Evolutionary conservation across 2,329 filamentous ascomycete species (phyloP), one percentile per base, ranked within the genome.

Genomic region (Acrodontium crateriforme): DNA sequence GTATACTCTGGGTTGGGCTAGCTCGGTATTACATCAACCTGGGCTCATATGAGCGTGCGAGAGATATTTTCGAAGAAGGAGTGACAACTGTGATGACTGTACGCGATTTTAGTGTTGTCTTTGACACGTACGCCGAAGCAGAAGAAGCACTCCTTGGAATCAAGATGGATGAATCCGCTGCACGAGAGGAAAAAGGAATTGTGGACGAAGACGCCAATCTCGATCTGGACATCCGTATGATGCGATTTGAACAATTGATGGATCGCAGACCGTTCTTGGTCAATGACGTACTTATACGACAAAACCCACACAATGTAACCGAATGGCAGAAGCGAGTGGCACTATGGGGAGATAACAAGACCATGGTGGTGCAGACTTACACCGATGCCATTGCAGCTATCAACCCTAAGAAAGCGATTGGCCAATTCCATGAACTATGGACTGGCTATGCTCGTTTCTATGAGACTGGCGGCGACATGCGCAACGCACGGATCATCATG

Each of bases 31-130:
- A 87, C 83, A 92, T 91, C 50, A 82, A 83, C 34, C 75, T 76
- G 50, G 85, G 85, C 24, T 84, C 79, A 48, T 95, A 94, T 48
- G 91, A 95, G 58, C 77, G 78, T 36, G 85, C 89, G 9, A 68
- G 91, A 39, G 89, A 98, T 53, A 68, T 91, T 3, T 95, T 93
- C 41, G 89, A 98, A 56, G 85, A 95, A 55, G 91, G 82, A 24
- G 82, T 95, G 40, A 93, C 83, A 8, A 95, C 87, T 2, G 91
- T 94, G 38, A 95, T 95, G 87, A 98, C 89, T 2, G 85, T 98
- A 24, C 77, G 89, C 31, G 89, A 98, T 57, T 98, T 98, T 49
- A 91, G 85, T 1, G 71, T 95, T 30, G 78, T 95, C 24, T 98
- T 98, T 45, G 89, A 98, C 54, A 80, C 85, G 0, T 98, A 95